Evolutionary conservation across 345 rosid species (phyloP), one percentile per base, ranked within the genome.

Genomic region (Moricandia moricandioides): DNA sequence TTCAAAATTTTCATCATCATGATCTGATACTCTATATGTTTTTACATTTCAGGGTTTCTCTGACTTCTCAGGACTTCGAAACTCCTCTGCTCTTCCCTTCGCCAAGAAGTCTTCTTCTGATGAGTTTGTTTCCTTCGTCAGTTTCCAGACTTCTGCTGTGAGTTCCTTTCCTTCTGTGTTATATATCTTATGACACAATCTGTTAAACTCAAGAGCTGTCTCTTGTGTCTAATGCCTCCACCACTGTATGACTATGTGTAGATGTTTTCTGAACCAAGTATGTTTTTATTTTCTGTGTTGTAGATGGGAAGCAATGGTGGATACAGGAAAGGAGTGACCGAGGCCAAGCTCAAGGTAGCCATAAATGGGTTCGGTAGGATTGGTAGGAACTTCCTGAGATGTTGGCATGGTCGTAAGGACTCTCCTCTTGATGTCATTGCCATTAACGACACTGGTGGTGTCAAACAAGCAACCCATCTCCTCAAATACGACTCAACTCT

Each of bases 291-390:
- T 47, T 57, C 26, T 30, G 26, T 65, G 67, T 57, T 88, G 91
- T 64, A 87, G 74, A 90, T 88, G 80, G 85, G 83, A 78, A 80
- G 80, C 82, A 84, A 74, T 61, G 87, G 92, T 35, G 91, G 89
- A 56, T 87, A 85, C 95, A 88, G 84, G 85, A 87, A 86, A 84
- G 86, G 82, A 77, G 89, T 85, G 77, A 84, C 92, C 8, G 89
- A 84, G 64, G 96, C 97, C 65, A 91, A 91, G 82, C 49, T 95
- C 79, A 95, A 90, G 87, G 97, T 95, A 65, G 99, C 97, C 11
- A 90, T 95, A 86, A 95, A 91, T 69, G 97, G 99, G 26, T 91
- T 91, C 16, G 99, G 99, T 78, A 89, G 99, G 72, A 91, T 95
- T 76, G 99, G 99, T 67, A 85, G 97, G 83, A 95, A 95, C 91